Evolutionary conservation across 2,329 filamentous ascomycete genomes (phyloP).

Genomic region (Emericellopsis cladophorae): DNA sequence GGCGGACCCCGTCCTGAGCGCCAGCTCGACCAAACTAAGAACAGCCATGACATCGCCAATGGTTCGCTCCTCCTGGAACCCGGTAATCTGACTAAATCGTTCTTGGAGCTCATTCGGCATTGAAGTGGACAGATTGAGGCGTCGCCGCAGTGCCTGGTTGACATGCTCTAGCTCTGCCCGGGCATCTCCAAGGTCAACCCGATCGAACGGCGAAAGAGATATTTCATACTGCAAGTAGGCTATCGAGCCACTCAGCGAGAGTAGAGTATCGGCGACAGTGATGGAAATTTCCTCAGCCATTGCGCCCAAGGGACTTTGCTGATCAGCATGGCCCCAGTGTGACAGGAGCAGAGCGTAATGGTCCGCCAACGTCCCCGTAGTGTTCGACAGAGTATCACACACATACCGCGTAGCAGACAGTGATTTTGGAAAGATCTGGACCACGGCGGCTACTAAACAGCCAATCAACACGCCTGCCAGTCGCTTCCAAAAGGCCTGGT

Average conservation of each 20-base stretch:
- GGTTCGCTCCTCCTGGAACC: constrained; percentile 26
- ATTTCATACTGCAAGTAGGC: constrained; percentile 15
- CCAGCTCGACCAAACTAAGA: constrained; percentile 29
- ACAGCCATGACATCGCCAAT: constrained; percentile 39
- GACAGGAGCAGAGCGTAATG: constrained; percentile 36
- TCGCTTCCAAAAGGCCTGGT: constrained; percentile 34
- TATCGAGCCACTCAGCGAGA: constrained; percentile 12
- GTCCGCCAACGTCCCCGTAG: constrained; percentile 27
- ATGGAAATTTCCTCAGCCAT: constrained; percentile 16
- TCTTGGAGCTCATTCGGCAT: constrained; percentile 25
- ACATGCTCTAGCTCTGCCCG: constrained; percentile 16
- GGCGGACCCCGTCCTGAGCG: constrained; percentile 31
- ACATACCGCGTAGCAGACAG: constrained; percentile 31
- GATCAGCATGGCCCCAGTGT: constrained; percentile 22
- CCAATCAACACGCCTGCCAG: constrained; percentile 30
- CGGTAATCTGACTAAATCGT: constrained; percentile 21
- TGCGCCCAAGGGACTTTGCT: constrained; percentile 13
- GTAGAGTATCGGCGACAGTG: constrained; percentile 14
- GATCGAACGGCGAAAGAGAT: constrained; percentile 16
- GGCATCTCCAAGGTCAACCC: constrained; percentile 13
- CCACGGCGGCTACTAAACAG: constrained; percentile 25
- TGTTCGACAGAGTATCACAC: constrained; percentile 28
- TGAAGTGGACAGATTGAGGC: constrained; percentile 17
- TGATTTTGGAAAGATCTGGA: constrained; percentile 31
- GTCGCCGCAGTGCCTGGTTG: constrained; percentile 18